Evolutionary conservation across 2,329 filamentous ascomycete genomes (phyloP), one percentile per base, ranked within the genome.

Genomic region (Chalaropsis thielavioides): DNA sequence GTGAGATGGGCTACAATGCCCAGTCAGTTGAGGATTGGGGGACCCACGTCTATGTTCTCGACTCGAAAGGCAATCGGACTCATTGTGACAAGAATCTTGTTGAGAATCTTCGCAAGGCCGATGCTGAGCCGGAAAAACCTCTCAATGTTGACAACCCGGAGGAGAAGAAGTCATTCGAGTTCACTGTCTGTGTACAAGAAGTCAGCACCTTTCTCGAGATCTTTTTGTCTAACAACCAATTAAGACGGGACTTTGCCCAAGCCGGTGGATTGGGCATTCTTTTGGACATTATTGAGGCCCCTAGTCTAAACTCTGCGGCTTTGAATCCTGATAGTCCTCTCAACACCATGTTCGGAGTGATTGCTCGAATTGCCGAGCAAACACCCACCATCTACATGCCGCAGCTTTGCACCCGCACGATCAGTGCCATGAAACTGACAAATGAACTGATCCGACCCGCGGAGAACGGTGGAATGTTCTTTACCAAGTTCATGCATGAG

Each of bases 301-400:
- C 90, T 4, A 92, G 90, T 72, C 80, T 97, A 59, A 85, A 90
- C 0, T 85, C 73, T 31, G 85, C 69, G 83, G 89, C 71, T 86
- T 89, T 71, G 13, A 64, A 62, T 81, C 66, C 66, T 7, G 66
- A 67, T 31, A 67, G 63, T 38, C 66, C 66, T 4, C 35, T 67
- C 24, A 67, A 67, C 49, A 61, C 59, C 17, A 51, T 67, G 15
- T 67, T 64, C 40, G 35, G 58, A 11, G 38, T 64, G 31, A 59
- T 67, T 60, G 66, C 62, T 22, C 44, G 54, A n/a, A 54, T 96
- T 68, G 83, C 92, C 6, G 92, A 97, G 70, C 82, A 85, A 31
- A 90, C 89, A 67, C 86, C 92, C 1, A 84, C 92, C 69, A 79
- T 95, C 22, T 86, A 91, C 1, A 78, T 99, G 7, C 92, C 92